These are phyloP conservation scores for Seiridium unicorne DNA, from an alignment of 2,329 filamentous ascomycete genomes.

Conservation along the genomic window DNA sequence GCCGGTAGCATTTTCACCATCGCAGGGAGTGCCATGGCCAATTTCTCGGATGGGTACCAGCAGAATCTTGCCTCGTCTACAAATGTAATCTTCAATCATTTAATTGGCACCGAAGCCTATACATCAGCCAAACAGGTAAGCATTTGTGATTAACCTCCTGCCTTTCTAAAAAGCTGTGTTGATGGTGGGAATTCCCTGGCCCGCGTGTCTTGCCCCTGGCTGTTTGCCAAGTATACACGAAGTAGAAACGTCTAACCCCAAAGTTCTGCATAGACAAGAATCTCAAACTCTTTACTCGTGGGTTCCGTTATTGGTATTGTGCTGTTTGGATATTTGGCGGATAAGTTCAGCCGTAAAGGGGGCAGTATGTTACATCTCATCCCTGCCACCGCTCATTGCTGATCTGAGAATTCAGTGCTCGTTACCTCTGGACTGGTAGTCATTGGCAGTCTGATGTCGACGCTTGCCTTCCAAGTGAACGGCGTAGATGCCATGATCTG, in stretches of 20 bases:
- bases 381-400: not conserved
- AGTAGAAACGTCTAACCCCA: too few species aligned
- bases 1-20: constrained; percentile 6
- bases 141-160: too few species aligned
- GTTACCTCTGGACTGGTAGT: constrained; percentile 28
- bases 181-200: too few species aligned
- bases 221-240: too few species aligned
- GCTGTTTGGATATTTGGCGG: constrained; percentile 27
- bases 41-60: constrained; percentile 31
- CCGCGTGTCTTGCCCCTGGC: too few species aligned
- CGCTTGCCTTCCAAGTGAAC: constrained; percentile 32
- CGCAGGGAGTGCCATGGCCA: constrained; percentile 16
- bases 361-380: constrained; percentile 12
- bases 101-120: constrained; percentile 23
- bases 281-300: constrained; percentile 30
- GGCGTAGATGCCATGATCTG: constrained; percentile 30
- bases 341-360: constrained; percentile 28
- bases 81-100: constrained; percentile 30
- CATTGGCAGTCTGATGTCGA: constrained; percentile 30
- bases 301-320: constrained; percentile 30
- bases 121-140: constrained; percentile 20
- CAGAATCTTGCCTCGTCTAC: constrained; percentile 28
- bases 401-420: constrained; percentile 13
- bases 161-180: too few species aligned
- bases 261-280: constrained; percentile 17